These are phyloP conservation scores for Aureobasidium sp. DNA, from an alignment of 2,329 filamentous ascomycete species.

Conservation along the genomic window DNA sequence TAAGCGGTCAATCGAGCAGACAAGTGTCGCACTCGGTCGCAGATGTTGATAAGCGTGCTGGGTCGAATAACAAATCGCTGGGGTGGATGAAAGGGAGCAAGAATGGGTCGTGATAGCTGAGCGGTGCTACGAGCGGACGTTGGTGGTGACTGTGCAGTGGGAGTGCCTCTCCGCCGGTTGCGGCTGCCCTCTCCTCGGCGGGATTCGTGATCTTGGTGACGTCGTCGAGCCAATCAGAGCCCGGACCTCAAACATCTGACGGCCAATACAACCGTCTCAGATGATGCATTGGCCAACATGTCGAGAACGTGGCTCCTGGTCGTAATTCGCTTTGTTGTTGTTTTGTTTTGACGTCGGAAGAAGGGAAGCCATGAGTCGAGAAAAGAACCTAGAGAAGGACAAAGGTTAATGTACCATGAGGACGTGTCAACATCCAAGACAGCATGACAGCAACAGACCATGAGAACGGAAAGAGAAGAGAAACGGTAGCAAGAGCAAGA, in stretches of 20 bases:
- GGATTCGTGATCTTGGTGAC: not conserved
- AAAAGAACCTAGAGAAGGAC: not conserved
- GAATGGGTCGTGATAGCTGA: not conserved
- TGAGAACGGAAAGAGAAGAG: not conserved
- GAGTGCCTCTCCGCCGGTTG: not conserved
- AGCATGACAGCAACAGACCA: not conserved
- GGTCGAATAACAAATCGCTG: not conserved
- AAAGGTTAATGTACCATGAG: not conserved
- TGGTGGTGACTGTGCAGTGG: not conserved
- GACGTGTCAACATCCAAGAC: not conserved
- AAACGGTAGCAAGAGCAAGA: not conserved
- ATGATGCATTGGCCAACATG: not conserved
- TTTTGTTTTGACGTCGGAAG: not conserved
- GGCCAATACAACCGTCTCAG: not conserved
- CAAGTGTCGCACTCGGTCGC: slow-evolving; percentile 1
- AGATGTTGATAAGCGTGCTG: not conserved
- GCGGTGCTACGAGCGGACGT: slow-evolving; percentile 5
- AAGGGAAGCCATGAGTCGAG: not conserved
- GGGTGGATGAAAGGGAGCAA: not conserved
- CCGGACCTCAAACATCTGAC: not conserved
- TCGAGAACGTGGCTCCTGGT: slow-evolving; percentile 8
- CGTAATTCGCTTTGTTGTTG: not conserved
- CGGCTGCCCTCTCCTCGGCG: slow-evolving; percentile 1
- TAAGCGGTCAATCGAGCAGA: not conserved
- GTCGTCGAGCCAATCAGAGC: slow-evolving; percentile 4